phyloP scores from a whole-genome alignment of 345 rosid species.

The Murraya paniculata region DNA sequence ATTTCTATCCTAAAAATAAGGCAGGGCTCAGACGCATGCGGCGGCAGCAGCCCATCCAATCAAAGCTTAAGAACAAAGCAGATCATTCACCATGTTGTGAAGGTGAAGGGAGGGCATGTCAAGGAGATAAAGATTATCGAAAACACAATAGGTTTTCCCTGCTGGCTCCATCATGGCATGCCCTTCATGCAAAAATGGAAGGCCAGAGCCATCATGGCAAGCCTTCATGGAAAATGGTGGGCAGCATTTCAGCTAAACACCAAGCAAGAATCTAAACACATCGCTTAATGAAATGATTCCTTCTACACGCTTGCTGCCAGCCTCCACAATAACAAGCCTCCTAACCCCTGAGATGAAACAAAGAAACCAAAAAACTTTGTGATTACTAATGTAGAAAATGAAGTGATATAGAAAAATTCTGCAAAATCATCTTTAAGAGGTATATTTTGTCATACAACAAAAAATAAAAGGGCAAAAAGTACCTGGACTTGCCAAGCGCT shows the following conservation, averaged over 20 bases:
- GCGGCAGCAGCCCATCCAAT: slow-evolving; percentile 14
- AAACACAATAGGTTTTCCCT: slow-evolving; percentile 23
- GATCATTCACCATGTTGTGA: background rate
- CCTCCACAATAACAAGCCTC: slow-evolving; percentile 73
- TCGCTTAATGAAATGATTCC: slow-evolving; percentile 75
- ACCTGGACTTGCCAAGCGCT: slow-evolving; percentile 78
- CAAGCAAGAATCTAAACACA: slow-evolving; percentile 66
- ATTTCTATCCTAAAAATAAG: slow-evolving; percentile 34
- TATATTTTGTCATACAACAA: background rate
- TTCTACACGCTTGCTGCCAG: slow-evolving; percentile 88
- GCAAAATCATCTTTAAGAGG: background rate
- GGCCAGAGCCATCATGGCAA: background rate
- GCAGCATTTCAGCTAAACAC: slow-evolving; percentile 27
- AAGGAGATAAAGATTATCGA: background rate
- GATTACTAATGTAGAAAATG: background rate
- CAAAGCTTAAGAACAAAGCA: slow-evolving; percentile 8
- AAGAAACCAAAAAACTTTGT: background rate
- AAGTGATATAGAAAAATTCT: background rate
- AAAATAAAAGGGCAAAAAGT: background rate
- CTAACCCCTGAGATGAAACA: slow-evolving; percentile 50
- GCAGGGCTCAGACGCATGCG: slow-evolving; percentile 9
- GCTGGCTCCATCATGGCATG: slow-evolving; percentile 1
- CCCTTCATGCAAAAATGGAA: slow-evolving; percentile 6
- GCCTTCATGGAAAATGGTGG: background rate
- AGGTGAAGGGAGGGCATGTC: background rate